Percentiles rank a stretch among this genome's conserved stretches.
Evolutionary conservation across 768 basidiomycete genomes (phyloP).

Genomic region (Galerina marginata): DNA sequence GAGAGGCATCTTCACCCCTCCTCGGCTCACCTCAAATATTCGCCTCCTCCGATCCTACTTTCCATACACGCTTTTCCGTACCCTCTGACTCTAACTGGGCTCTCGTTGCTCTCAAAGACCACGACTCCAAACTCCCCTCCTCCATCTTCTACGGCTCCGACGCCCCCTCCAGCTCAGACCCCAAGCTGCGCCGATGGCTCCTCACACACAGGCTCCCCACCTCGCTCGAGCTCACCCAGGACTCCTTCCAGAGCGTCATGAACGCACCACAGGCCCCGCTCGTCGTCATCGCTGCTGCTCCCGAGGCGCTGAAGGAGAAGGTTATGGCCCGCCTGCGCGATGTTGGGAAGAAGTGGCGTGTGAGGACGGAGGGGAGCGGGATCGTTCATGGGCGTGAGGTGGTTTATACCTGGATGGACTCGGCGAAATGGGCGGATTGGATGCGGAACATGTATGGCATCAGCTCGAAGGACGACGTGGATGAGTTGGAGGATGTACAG

Average conservation of each 20-base stretch:
- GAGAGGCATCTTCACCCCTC: conserved; percentile 44
- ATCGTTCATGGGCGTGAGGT: conserved; percentile 57
- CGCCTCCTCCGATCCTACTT: conserved; percentile 41
- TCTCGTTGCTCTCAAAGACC: conserved; percentile 72
- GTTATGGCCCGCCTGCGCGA: conserved; percentile 55
- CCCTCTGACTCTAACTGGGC: conserved; percentile 54
- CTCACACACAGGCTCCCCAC: conserved; percentile 74
- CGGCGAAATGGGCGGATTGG: conserved; percentile 84
- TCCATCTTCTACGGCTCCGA: conserved; percentile 46
- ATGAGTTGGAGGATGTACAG: conserved; percentile 40
- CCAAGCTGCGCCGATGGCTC: conserved; percentile 61
- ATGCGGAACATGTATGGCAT: conserved; percentile 91
- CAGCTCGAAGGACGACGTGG: conserved; percentile 24
- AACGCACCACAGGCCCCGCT: conserved; percentile 75
- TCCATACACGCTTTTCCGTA: conserved; percentile 43
- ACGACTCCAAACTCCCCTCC: conserved; percentile 50
- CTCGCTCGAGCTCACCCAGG: conserved; percentile 73
- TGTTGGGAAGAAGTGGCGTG: conserved; percentile 66
- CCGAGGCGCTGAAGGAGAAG: conserved; percentile 35
- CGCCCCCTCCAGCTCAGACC: conserved; percentile 24
- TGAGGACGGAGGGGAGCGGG: conserved; percentile 45
- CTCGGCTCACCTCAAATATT: conserved; percentile 54
- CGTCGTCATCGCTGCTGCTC: conserved; percentile 72
- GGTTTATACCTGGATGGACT: conserved; percentile 91
- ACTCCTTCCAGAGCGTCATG: conserved; percentile 88